Evolutionary conservation across 148 eudicot genomes (phyloP).

Genomic region (Persicaria tinctoria): DNA sequence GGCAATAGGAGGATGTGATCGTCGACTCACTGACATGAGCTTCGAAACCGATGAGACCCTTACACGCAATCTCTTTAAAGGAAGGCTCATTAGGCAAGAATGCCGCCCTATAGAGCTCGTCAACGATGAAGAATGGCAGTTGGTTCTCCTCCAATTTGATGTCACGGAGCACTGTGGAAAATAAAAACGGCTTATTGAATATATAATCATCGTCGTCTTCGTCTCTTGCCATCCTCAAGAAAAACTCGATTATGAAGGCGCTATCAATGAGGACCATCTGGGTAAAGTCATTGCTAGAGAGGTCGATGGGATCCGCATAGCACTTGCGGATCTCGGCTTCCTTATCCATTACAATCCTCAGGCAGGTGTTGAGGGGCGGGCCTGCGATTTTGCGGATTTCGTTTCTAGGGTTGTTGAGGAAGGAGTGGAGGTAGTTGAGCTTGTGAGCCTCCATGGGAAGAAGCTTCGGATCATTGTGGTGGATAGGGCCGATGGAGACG

Average conservation of each 20-base stretch:
- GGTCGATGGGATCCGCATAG: background rate
- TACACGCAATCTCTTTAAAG: constrained; percentile 10
- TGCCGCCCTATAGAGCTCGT: constrained; percentile 7
- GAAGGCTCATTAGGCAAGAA: background rate
- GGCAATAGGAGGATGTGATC: background rate
- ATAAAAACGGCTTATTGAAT: background rate
- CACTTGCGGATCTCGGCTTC: too few relatives aligned
- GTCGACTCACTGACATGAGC: too few relatives aligned
- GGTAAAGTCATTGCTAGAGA: background rate
- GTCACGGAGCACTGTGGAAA: background rate
- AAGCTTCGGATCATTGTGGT: too few relatives aligned
- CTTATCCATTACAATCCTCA: too few relatives aligned
- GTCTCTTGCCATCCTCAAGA: background rate
- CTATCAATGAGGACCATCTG: background rate
- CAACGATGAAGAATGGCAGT: background rate
- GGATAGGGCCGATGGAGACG: constrained; percentile 28
- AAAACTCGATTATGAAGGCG: constrained; percentile 29
- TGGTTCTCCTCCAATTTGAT: background rate
- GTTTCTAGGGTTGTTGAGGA: constrained; percentile 2
- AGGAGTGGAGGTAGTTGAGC: constrained; percentile 21
- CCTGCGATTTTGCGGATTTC: too few relatives aligned
- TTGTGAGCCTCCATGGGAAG: too few relatives aligned
- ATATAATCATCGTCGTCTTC: too few relatives aligned
- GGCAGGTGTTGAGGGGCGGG: too few relatives aligned
- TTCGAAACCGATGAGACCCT: background rate